Evolutionary conservation across 352 stramenopile species (phyloP), one percentile per base, ranked within the genome.

Genomic region (Phytopythium ostracodes): DNA sequence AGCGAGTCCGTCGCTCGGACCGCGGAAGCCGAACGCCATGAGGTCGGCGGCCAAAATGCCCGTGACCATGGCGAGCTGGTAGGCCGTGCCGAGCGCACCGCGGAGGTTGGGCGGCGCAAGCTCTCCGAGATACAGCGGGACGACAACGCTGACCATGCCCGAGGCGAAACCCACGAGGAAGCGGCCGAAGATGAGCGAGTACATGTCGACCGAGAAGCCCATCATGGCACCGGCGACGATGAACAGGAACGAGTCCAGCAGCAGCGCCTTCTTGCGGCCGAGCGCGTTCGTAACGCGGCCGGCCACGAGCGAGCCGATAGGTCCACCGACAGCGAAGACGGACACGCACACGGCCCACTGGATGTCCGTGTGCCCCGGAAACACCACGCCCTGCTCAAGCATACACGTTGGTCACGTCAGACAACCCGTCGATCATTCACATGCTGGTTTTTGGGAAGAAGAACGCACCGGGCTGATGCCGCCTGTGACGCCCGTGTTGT

Each of bases 401-500:
- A 38, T 33, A 40, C 4, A 31, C 17, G n/a, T 33, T 46, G 20
- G 31, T 33, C 7, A 14, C 17, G 52, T 44, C 52, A 42, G 22
- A 17, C n/a, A 25, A 22, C 12, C 31, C 4, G 49, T 24, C 6
- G 25, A 7, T 22, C 20, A 10, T 31, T 46, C 5, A 20, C 2
- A 38, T 2, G 17, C n/a, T 17, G 10, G 15, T 6, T 27, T 27
- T 7, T 7, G 12, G 24, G 35, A n/a, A 44, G 29, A 29, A 7
- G n/a, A 9, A 58, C 52, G 18, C 33, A 58, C 52, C 35, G 79
- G 69, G 43, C 87, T 87, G 56, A 88, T 81, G 38, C 75, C 81
- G 27, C 81, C 81, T 0, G 81, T 91, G 17, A 89, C 79, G 38
- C 81, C 81, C 12, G 77, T 91, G 57, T 91, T 91, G 74, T 88